Base-by-base conservation (phyloP, 2,329 filamentous ascomycete genomes). In the Fonsecaea erecta region DNA sequence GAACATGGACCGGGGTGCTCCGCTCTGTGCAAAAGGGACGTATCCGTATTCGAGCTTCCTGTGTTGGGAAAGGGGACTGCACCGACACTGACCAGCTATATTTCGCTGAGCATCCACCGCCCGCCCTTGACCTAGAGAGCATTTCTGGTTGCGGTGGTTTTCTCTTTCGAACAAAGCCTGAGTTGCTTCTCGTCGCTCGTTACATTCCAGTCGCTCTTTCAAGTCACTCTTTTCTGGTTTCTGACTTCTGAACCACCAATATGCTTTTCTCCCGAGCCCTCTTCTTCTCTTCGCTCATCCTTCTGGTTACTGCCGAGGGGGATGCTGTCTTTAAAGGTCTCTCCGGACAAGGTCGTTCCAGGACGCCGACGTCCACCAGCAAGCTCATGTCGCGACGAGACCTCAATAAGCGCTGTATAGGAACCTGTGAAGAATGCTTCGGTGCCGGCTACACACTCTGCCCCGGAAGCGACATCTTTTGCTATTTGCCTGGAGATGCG, bases 401-500 rank as follows among this genome's bases (percentile, higher is more conserved):
- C 30, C 58, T 70, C 18, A 53, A 65, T 1, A 68, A 70, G 58
- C 65, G 68, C 16, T 70, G 68, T 53, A 57, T 63, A 26, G 68
- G 68, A 43, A 63, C 51, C 14, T 70, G 68, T 34, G 63, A 46
- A n/a, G 60, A 70, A 59, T 70, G 68, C 43, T 70, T 70, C 43
- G 68, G 68, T 6, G 16, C 28, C 8, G 68, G 68, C n/a, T 70
- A 68, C 43, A 70, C 60, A 3, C 63, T 66, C 21, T 70, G 68
- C 52, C 68, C 68, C 2, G 60, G 46, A 8, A 64, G 62, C 32
- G 60, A 18, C 5, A 63, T 63, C 32, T 66, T 53, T 59, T 70
- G 68, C 61, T 70, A 70, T 43, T 54, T 64, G 12, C 68, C 68
- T 34, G 68, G 66, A 37, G 65, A 68, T 48, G 8, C 32, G 14